Evolutionary conservation across 208 protist genomes (phyloP), one percentile per base, ranked within the genome.

Genomic region (Vickermania ingenoplastis): DNA sequence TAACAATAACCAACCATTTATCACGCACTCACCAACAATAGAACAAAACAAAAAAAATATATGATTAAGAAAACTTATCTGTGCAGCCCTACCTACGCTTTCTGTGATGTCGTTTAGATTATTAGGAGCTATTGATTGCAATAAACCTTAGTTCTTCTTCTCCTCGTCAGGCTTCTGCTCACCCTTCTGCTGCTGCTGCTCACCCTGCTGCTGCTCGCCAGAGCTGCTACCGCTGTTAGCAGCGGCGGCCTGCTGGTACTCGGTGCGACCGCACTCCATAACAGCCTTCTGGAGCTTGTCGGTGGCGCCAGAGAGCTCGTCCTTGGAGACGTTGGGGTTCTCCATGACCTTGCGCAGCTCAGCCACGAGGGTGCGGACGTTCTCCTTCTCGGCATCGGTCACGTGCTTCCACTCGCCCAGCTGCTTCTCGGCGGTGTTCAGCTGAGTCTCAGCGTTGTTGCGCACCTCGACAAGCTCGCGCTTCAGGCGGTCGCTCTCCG

Each of bases 391-490:
- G 27, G 63, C 75, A 27, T 79, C 86, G 26, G 58, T 63, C 67
- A 95, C 81, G 72, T 95, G 67, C 82, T 92, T 94, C 82, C 82
- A 90, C 65, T 94, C 83, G 27, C 61, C 61, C 11, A 96, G 68
- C 62, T 82, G 69, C 61, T 84, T 77, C 72, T 95, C 87, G 27
- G n/a, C n/a, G n/a, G n/a, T n/a, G n/a, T n/a, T n/a, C n/a, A n/a
- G n/a, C n/a, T n/a, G n/a, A n/a, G n/a, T n/a, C 30, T 96, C 84
- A 17, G 86, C 86, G 41, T 82, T 84, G 76, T 94, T 96, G 57
- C 88, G 87, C 45, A 63, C 75, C 69, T 96, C 91, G 27, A 80
- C 76, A 2, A 87, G 58, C 70, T 86, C 67, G 17, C 79, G 82
- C 70, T 87, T 86, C 49, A 61, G 51, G n/a, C 76, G 77, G 65